phyloP scores from a whole-genome alignment of 2,329 filamentous ascomycete genomes.

The Pseudohalonectria lignicola region DNA sequence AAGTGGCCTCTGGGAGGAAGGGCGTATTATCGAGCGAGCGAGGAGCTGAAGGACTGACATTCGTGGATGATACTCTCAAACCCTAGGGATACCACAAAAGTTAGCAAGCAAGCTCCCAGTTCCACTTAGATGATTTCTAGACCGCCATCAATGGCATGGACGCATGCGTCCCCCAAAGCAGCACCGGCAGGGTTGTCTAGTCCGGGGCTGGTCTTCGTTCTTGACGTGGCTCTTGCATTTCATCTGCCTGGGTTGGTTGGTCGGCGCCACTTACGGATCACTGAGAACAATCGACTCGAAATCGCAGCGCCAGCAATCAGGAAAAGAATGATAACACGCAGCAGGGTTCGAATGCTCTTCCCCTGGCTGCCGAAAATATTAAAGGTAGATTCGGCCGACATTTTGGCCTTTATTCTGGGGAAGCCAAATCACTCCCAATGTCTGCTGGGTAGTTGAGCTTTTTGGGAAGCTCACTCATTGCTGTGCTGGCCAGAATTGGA shows the following conservation, averaged over 20 bases:
- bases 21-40: constrained; percentile 9
- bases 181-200: no score
- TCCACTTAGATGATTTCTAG: no score
- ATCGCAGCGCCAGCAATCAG: constrained; percentile 88
- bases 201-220: no score
- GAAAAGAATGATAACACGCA: constrained; percentile 81
- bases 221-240: no score
- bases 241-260: no score
- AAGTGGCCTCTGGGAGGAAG: no score
- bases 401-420: constrained; percentile 23
- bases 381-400: constrained; percentile 31
- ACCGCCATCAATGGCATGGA: no score
- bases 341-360: constrained; percentile 70
- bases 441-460: constrained; percentile 2
- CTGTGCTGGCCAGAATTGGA: constrained; percentile 5
- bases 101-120: no score
- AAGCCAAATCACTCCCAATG: no score
- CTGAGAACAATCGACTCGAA: constrained; percentile 90
- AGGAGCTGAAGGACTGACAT: constrained; percentile 52
- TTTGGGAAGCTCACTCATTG: constrained; percentile 3
- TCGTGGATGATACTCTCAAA: constrained; percentile 99
- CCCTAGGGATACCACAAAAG: no score
- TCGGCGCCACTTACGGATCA: constrained; percentile 67
- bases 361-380: constrained; percentile 60
- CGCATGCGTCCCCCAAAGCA: no score